Evolutionary conservation across 2,329 filamentous ascomycete genomes (phyloP), one percentile per base, ranked within the genome.

Genomic region (Fusarium ambrosium): DNA sequence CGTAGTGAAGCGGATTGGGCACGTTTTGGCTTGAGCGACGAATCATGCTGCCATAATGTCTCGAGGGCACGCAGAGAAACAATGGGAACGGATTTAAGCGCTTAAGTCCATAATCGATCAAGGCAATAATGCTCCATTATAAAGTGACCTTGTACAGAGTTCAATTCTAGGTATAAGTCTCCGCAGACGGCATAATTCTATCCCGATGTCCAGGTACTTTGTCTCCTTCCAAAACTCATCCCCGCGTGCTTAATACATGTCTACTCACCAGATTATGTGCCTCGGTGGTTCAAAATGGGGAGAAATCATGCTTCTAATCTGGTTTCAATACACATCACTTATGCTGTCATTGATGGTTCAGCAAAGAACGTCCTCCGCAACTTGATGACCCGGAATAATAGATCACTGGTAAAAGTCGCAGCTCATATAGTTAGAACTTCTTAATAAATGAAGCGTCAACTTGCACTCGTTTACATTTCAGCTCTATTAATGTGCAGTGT

Each of bases 361-460:
- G 8, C 37, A 39, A 39, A 18, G 32, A 34, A 34, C 11, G 32
- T 34, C 32, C 11, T 34, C 32, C 32, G 11, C 32, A 34, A 34
- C 32, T 34, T 0, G 1, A 34, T 34, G 11, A 2, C 32, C 32
- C 11, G 13, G 32, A 34, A 34, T 14, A 1, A 34, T 34, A 13
- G 11, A 34, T 34, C 32, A 6, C 5, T 34, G 32, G 32, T 34
- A 34, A 34, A 34, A 5, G 10, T 34, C 10, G 32, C 11, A 5
- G 32, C 32, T n/a, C 32, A 34, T 13, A 27, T 27, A 13, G 32
- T 1, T 34, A 13, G 32, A 1, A 34, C 32, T 34, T 34, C 32
- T 2, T 2, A 34, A 5, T 11, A 34, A 34, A 6, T 34, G 4
- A 13, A 1, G 1, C 1, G 1, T 14, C 5, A 34, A 6, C 32